Conservation (phyloP, 139 green algal species). For the Haematococcus lacustris region DNA sequence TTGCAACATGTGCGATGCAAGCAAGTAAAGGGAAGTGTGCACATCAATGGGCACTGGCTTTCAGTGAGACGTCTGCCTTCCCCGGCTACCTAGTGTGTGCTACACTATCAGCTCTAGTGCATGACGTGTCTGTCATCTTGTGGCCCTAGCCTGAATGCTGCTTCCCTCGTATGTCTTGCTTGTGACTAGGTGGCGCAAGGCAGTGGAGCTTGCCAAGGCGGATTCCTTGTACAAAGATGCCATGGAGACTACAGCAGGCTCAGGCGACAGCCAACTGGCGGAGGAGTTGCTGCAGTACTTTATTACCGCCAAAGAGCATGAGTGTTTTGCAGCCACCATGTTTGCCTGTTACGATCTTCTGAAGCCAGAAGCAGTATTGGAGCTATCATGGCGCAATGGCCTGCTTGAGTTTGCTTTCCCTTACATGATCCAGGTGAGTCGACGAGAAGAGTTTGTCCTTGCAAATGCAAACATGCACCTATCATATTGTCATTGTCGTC, state of each 20-base stretch:
- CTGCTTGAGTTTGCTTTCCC: slow-evolving; percentile 89
- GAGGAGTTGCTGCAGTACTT: slow-evolving; percentile 85
- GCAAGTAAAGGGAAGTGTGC: too few relatives aligned
- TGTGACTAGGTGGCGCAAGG: slow-evolving; percentile 85
- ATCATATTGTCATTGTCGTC: not conserved
- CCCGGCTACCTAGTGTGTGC: too few relatives aligned
- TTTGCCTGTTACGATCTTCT: slow-evolving; percentile 98
- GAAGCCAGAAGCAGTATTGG: slow-evolving; percentile 85
- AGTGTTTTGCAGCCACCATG: slow-evolving; percentile 96
- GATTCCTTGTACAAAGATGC: slow-evolving; percentile 83
- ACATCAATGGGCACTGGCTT: too few relatives aligned
- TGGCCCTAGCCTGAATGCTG: too few relatives aligned
- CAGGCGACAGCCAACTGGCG: slow-evolving; percentile 65
- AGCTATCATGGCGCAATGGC: slow-evolving; percentile 94
- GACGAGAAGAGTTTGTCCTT: not conserved
- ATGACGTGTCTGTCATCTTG: too few relatives aligned
- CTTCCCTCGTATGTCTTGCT: too few relatives aligned
- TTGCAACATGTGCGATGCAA: too few relatives aligned
- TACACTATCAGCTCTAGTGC: too few relatives aligned
- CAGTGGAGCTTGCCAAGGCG: slow-evolving; percentile 78
- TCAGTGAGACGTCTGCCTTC: too few relatives aligned
- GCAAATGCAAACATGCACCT: not conserved
- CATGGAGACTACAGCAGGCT: slow-evolving; percentile 88
- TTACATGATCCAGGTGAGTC: slow-evolving; percentile 85
- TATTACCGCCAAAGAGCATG: slow-evolving; percentile 65